Conservation (phyloP, 306 rosid genomes). For the Prunus mume region DNA sequence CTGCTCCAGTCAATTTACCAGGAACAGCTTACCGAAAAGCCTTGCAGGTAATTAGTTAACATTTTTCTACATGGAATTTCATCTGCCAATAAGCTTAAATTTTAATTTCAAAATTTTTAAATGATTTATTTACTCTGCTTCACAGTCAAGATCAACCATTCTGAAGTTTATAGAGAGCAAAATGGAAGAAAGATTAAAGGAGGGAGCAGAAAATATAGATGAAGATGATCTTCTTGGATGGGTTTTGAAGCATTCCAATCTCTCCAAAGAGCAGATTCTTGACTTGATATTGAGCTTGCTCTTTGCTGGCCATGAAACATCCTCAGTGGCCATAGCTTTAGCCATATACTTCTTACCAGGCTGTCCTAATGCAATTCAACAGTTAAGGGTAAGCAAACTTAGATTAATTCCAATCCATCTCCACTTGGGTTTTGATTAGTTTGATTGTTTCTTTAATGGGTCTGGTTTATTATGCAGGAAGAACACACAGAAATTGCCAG, state of each 20-base stretch:
- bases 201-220: constrained; percentile 37
- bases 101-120: neutral
- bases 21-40: constrained; percentile 93
- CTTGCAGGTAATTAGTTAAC: constrained; percentile 49
- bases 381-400: constrained; percentile 52
- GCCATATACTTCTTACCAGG: constrained; percentile 75
- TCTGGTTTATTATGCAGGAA: constrained; percentile 38
- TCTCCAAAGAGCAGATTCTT: constrained; percentile 88
- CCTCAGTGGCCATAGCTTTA: constrained; percentile 83
- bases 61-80: neutral
- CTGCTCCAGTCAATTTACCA: constrained; percentile 84
- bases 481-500: constrained; percentile 75
- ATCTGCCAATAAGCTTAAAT: neutral
- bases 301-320: constrained; percentile 98
- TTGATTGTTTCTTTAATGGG: neutral
- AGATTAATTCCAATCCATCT: neutral
- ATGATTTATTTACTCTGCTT: neutral
- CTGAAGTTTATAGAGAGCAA: constrained; percentile 76
- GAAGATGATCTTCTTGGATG: constrained; percentile 89
- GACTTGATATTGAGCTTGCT: constrained; percentile 85
- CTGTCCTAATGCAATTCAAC: constrained; percentile 66
- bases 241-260: constrained; percentile 85
- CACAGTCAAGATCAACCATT: constrained; percentile 76
- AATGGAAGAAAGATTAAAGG: constrained; percentile 56
- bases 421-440: neutral